These are phyloP conservation scores for Aspergillus pseudoviridinutans DNA, from an alignment of 2,329 filamentous ascomycete genomes.

Conservation along the genomic window DNA sequence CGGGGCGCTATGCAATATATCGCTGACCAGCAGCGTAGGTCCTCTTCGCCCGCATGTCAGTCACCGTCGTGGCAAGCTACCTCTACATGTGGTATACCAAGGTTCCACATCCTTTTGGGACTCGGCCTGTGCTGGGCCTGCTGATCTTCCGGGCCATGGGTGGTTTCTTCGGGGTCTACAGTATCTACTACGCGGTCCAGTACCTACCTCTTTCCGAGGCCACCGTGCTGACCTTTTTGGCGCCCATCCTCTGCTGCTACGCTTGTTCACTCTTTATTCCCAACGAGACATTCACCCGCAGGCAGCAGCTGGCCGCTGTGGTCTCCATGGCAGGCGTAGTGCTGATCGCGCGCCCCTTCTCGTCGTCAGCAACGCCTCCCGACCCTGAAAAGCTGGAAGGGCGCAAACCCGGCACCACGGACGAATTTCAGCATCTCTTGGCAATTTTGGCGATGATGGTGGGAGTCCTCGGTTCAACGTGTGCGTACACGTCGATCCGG, in stretches of 20 bases:
- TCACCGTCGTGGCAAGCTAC: slow-evolving; percentile 65
- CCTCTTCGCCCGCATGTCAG: slow-evolving; percentile 72
- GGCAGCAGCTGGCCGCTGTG: slow-evolving; percentile 71
- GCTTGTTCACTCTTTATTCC: slow-evolving; percentile 68
- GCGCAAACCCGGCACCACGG: slow-evolving; percentile 29
- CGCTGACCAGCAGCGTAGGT: slow-evolving; percentile 46
- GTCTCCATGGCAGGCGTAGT: slow-evolving; percentile 76
- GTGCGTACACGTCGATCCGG: slow-evolving; percentile 72
- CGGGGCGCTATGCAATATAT: background rate
- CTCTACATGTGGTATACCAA: slow-evolving; percentile 69
- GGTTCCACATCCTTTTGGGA: slow-evolving; percentile 67
- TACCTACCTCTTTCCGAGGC: slow-evolving; percentile 84
- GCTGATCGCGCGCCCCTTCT: slow-evolving; percentile 70
- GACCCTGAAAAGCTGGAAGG: slow-evolving; percentile 16
- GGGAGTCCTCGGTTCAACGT: slow-evolving; percentile 71
- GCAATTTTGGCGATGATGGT: slow-evolving; percentile 70
- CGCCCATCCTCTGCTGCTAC: slow-evolving; percentile 74
- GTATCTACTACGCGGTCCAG: slow-evolving; percentile 69
- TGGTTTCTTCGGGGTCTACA: slow-evolving; percentile 76
- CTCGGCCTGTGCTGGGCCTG: slow-evolving; percentile 61
- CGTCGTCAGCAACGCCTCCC: slow-evolving; percentile 6
- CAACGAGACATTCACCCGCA: slow-evolving; percentile 72
- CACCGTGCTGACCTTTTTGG: slow-evolving; percentile 83
- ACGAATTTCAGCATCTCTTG: slow-evolving; percentile 62
- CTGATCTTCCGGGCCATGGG: slow-evolving; percentile 64